These are phyloP conservation scores for Solanum bukasovii DNA, from an alignment of 257 asterid genomes.

Conservation along the genomic window DNA sequence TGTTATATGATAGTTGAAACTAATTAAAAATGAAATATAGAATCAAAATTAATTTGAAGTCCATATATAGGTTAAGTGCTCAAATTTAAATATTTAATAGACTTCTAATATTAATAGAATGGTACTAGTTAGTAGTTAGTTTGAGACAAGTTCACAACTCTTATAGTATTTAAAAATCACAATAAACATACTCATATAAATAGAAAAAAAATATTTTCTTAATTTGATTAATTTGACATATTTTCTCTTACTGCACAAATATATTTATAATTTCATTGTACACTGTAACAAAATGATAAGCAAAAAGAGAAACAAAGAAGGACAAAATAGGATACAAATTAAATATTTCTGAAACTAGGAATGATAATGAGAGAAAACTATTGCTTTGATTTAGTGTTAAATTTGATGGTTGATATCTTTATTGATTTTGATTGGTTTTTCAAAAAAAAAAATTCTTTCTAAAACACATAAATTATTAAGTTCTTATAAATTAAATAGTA, in stretches of 20 bases:
- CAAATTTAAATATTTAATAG: background rate
- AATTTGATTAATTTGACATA: too few species aligned
- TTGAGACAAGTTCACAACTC: background rate
- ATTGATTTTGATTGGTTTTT: background rate
- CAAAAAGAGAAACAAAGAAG: background rate
- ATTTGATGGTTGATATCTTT: background rate
- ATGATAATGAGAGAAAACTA: background rate
- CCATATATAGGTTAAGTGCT: background rate
- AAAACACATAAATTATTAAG: background rate
- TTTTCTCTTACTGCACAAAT: background rate
- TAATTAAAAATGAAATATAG: background rate
- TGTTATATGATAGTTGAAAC: background rate
- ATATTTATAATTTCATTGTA: background rate
- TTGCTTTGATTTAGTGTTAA: too few species aligned
- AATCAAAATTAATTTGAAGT: too few species aligned
- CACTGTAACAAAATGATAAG: background rate
- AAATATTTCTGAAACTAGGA: background rate
- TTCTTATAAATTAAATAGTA: background rate
- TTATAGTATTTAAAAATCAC: background rate
- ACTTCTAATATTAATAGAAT: background rate
- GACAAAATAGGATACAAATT: background rate
- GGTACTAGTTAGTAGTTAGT: background rate
- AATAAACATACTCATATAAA: background rate
- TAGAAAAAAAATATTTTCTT: background rate
- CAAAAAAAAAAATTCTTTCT: background rate